Conservation (phyloP, 176 grass and related monocot species). For the Aegilops umbellulata region DNA sequence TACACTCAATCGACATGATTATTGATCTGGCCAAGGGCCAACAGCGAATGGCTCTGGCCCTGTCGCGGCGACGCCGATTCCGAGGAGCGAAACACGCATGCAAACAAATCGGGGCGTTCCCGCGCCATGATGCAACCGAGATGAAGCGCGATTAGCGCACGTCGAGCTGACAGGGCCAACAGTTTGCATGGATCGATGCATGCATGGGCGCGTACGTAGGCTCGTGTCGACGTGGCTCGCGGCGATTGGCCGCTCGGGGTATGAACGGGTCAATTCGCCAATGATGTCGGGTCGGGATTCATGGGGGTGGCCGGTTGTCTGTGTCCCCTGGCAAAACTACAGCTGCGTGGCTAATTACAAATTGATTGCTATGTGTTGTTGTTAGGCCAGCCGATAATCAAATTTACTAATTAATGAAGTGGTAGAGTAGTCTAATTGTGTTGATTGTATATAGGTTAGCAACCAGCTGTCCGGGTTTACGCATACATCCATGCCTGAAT, state of each 20-base stretch:
- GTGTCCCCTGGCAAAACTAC: slow-evolving; percentile 15
- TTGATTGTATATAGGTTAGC: neutral
- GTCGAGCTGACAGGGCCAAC: neutral
- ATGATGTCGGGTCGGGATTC: slow-evolving; percentile 19
- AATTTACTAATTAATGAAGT: too few relatives aligned
- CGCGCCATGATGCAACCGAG: too few relatives aligned
- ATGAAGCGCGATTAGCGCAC: neutral
- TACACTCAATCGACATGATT: neutral
- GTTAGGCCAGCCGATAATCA: neutral
- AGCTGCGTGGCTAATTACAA: neutral
- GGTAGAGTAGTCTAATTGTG: too few relatives aligned
- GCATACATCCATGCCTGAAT: neutral
- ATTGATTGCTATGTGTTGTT: neutral
- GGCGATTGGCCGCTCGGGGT: neutral
- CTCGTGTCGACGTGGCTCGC: too few relatives aligned
- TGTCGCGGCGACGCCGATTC: neutral
- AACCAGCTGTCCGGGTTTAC: neutral
- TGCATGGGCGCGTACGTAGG: neutral
- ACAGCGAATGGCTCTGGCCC: neutral
- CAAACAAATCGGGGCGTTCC: neutral
- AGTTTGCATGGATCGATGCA: neutral
- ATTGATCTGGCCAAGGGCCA: neutral
- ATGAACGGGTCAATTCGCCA: neutral
- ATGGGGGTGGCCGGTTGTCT: neutral
- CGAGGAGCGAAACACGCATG: neutral